Evolutionary conservation across 1,284 basidiomycete genomes (phyloP).

Genomic region (Melampsora larici-populina): DNA sequence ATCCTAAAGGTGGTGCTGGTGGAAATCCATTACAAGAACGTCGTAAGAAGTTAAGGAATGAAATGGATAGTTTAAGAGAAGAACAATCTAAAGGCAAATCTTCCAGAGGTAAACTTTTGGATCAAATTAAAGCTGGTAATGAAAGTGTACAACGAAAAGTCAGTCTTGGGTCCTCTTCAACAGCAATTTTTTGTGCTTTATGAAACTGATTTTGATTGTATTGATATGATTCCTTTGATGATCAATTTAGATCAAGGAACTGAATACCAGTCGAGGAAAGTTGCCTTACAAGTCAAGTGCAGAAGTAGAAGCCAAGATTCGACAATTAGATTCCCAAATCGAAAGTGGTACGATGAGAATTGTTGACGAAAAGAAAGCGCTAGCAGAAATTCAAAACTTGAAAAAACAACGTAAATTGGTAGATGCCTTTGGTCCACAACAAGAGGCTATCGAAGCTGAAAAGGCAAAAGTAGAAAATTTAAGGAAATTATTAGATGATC

Average conservation of each 20-base stretch:
- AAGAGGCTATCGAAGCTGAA: slow-evolving; percentile 77
- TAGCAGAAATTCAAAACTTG: slow-evolving; percentile 74
- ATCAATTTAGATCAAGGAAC: slow-evolving; percentile 36
- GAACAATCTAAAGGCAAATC: slow-evolving; percentile 78
- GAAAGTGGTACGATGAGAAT: slow-evolving; percentile 89
- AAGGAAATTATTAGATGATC: slow-evolving; percentile 81
- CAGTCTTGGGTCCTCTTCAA: slow-evolving; percentile 43
- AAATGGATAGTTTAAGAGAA: slow-evolving; percentile 75
- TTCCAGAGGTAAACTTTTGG: slow-evolving; percentile 70
- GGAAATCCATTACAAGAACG: slow-evolving; percentile 64
- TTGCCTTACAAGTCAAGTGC: slow-evolving; percentile 31
- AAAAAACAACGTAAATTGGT: slow-evolving; percentile 70
- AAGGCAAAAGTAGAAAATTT: slow-evolving; percentile 72
- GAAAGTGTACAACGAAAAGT: slow-evolving; percentile 82
- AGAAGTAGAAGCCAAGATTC: slow-evolving; percentile 59
- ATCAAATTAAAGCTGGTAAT: slow-evolving; percentile 77
- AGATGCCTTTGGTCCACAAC: slow-evolving; percentile 73
- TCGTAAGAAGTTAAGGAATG: slow-evolving; percentile 69
- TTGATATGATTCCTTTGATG: background rate
- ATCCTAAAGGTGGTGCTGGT: slow-evolving; percentile 47
- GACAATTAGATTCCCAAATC: slow-evolving; percentile 70
- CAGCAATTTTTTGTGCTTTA: background rate
- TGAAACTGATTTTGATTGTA: background rate
- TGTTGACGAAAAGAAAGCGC: slow-evolving; percentile 90
- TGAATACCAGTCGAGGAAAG: slow-evolving; percentile 25